Conservation (phyloP, 208 protist genomes). For the Trypanosoma lewisi region DNA sequence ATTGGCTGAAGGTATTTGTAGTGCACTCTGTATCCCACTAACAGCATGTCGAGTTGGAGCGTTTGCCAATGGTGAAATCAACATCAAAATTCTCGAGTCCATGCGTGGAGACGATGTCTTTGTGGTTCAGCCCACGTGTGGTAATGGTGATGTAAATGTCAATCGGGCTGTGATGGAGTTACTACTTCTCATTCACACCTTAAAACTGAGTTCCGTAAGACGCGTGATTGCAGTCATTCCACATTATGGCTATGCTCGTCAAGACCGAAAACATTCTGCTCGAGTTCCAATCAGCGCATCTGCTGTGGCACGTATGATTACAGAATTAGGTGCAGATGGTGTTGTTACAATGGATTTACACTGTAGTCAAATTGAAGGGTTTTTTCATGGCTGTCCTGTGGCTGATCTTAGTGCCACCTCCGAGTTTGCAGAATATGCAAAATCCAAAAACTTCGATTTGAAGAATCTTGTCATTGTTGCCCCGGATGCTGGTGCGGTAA, state of each 20-base stretch:
- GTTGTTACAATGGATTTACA: slow-evolving; percentile 95
- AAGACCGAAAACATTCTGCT: slow-evolving; percentile 94
- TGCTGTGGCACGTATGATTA: slow-evolving; percentile 93
- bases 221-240: slow-evolving; percentile 94
- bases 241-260: slow-evolving; percentile 95
- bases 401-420: slow-evolving; percentile 88
- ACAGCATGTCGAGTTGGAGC: slow-evolving; percentile 67
- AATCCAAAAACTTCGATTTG: slow-evolving; percentile 67
- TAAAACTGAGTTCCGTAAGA: slow-evolving; percentile 86
- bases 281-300: slow-evolving; percentile 95
- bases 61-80: slow-evolving; percentile 89
- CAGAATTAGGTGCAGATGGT: slow-evolving; percentile 86
- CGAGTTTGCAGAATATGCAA: slow-evolving; percentile 86
- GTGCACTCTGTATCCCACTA: slow-evolving; percentile 65
- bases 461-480: slow-evolving; percentile 91
- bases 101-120: slow-evolving; percentile 94
- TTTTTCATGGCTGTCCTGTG: slow-evolving; percentile 93
- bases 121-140: slow-evolving; percentile 94
- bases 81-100: slow-evolving; percentile 83
- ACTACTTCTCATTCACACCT: slow-evolving; percentile 92
- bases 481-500: slow-evolving; percentile 95
- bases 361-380: slow-evolving; percentile 94
- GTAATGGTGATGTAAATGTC: slow-evolving; percentile 78
- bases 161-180: slow-evolving; percentile 96
- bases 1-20: slow-evolving; percentile 78